Base-by-base conservation (phyloP, 2,329 filamentous ascomycete species). In the Colletotrichum phormii region DNA sequence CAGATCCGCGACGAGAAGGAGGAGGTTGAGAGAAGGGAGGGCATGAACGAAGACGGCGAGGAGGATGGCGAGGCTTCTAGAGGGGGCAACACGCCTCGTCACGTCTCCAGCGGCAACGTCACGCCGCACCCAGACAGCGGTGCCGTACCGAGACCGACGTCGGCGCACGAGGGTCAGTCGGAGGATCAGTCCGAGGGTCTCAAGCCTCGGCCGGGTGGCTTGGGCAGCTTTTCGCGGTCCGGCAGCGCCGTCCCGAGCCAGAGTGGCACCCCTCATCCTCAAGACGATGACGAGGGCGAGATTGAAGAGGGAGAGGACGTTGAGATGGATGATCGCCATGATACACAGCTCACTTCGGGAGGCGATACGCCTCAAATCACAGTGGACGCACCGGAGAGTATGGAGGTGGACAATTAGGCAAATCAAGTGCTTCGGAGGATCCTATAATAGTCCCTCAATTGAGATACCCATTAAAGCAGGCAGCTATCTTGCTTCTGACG, bases 1-100 rank as follows among this genome's bases (percentile, higher is more conserved):
- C 88, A 97, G 81, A 98, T 98, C 79, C 91, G 95, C 73, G 95
- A 98, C 79, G 96, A 98, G 86, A 97, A 98, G 84, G 95, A 98
- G 81, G 95, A 98, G 83, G 94, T 97, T 0, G 95, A 98, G 83
- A 88, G 94, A 54, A 89, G 95, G 67, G 95, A 97, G 81, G 95
- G 94, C 35, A 95, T 95, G 90, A 89, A 90, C 69, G 91, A 91
- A 75, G 92, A 91, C 60, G 89, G 86, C 18, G 92, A 92, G 76
- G 91, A 91, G 35, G 87, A 88, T 15, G 88, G 82, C 6, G 88
- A 88, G 67, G 82, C 82, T 4, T 81, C 84, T 26, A 79, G 82
- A 37, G 84, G 82, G 2, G 88, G 85, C 12, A 84, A 85, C 57
- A 90, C 87, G 49, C 88, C 89, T 2, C 79, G 85, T 65, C 84